phyloP scores from a whole-genome alignment of 2,329 filamentous ascomycete species.

The Penicillium sp. region DNA sequence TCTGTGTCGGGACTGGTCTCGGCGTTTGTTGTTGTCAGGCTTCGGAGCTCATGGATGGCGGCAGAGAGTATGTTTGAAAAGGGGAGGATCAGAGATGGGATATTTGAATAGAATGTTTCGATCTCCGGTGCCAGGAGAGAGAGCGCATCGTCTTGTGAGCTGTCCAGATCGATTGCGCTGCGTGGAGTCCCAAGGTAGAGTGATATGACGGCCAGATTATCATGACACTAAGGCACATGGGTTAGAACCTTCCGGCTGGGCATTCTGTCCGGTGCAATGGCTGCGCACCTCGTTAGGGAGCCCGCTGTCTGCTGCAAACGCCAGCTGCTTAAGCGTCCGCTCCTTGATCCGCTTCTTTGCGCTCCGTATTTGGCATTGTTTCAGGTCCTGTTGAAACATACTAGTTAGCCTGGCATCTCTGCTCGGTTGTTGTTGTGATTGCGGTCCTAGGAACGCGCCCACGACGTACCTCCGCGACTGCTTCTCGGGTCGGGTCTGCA shows the following conservation, averaged over 20 bases:
- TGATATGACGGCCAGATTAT: constrained; percentile 33
- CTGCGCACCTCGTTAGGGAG: constrained; percentile 33
- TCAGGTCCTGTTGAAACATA: constrained; percentile 30
- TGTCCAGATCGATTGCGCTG: constrained; percentile 18
- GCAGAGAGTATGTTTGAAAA: constrained; percentile 27
- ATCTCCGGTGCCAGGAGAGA: constrained; percentile 35
- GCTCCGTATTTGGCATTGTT: constrained; percentile 28
- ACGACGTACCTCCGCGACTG: constrained; percentile 31
- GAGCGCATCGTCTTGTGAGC: constrained; percentile 21
- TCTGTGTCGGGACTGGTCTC: constrained; percentile 6
- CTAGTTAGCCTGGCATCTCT: background rate
- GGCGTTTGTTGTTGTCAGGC: constrained; percentile 19
- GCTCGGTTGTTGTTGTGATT: background rate
- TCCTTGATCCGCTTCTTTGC: constrained; percentile 34
- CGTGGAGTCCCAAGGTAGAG: constrained; percentile 35
- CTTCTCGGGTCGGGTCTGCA: constrained; percentile 28
- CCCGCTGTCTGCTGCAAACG: constrained; percentile 30
- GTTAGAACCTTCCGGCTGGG: background rate
- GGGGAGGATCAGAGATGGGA: constrained; percentile 22
- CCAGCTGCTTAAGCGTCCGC: constrained; percentile 29
- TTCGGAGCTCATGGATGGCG: constrained; percentile 26
- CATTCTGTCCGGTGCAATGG: background rate
- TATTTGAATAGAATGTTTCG: constrained; percentile 31
- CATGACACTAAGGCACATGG: constrained; percentile 28
- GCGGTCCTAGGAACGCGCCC: background rate